Evolutionary conservation across 805 yeast genomes (phyloP), one percentile per base, ranked within the genome.

Genomic region (Candida khao-thaluensis): DNA sequence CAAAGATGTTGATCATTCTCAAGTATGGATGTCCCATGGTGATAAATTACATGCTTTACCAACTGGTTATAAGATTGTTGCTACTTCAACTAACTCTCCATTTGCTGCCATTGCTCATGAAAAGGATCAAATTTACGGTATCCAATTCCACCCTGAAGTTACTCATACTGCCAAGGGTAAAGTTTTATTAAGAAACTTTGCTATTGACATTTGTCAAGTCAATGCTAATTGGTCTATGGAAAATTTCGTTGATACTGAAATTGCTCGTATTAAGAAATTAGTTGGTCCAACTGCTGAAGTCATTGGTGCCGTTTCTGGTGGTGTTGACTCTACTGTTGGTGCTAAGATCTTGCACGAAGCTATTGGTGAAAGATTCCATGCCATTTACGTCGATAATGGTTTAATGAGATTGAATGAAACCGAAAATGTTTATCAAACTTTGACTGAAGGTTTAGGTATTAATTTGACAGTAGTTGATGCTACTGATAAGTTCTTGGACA

Each of bases 1-100:
- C 69, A 74, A 81, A 48, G 96, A 83, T 45, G 87, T 93, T 53
- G 95, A 89, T 66, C 84, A 93, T 71, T 88, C 95, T 43, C 90
- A 84, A 63, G 97, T 93, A 47, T 93, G 99, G 99, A 93, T 93
- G 99, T 90, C 98, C 35, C 99, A 93, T 67, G 96, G 96, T 59
- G 99, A 93, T 71, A 93, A 93, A 74, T 76, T 93, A 57, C 81
- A 81, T 55, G 85, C 91, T 38, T 76, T 93, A 52, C 99, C 99
- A 55, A 75, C 77, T 31, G 96, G 95, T 27, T 93, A 79, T 77
- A 80, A 82, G 63, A 78, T 85, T 44, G 88, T 90, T 45, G 99
- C 97, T 40, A 81, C 88, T 30, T 84, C 96, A 40, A 87, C 76
- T 52, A 93, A 93, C 77, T 93, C 98, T 30, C 99, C 98, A 42